Evolutionary conservation across 805 yeast genomes (phyloP).

Genomic region (Saccharomycopsis vini): DNA sequence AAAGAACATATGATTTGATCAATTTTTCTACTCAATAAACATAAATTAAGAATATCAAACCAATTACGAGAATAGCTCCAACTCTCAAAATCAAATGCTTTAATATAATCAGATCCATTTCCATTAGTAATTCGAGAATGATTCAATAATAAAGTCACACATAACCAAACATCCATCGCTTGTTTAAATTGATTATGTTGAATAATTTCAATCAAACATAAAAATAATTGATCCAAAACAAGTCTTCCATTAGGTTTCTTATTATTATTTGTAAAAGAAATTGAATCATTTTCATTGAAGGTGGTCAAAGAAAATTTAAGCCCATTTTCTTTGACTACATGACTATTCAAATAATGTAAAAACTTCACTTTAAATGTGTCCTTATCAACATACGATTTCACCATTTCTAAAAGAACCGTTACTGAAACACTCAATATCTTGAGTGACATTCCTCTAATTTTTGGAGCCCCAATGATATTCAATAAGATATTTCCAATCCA

Average conservation of each 20-base stretch:
- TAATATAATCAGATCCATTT: background rate
- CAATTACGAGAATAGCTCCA: constrained; percentile 7
- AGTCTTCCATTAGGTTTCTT: background rate
- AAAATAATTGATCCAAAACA: constrained; percentile 1
- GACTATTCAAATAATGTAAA: background rate
- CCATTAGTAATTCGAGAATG: background rate
- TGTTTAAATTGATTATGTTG: background rate
- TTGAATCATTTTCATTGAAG: background rate
- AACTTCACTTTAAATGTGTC: constrained; percentile 3
- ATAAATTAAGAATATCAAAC: background rate
- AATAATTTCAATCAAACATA: background rate
- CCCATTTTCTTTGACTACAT: background rate
- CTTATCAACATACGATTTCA: constrained; percentile 6
- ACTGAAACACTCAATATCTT: constrained; percentile 3
- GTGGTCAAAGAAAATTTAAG: background rate
- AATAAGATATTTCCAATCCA: constrained; percentile 8
- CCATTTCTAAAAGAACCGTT: constrained; percentile 6
- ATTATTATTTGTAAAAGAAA: background rate
- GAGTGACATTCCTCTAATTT: background rate
- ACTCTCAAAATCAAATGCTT: background rate
- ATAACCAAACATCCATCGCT: constrained; percentile 5
- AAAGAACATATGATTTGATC: background rate
- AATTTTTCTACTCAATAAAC: background rate
- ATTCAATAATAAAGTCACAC: constrained; percentile 5
- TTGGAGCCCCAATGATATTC: background rate